Evolutionary conservation across 1,139 yeast genomes (phyloP).

Genomic region (Taphrina populina): DNA sequence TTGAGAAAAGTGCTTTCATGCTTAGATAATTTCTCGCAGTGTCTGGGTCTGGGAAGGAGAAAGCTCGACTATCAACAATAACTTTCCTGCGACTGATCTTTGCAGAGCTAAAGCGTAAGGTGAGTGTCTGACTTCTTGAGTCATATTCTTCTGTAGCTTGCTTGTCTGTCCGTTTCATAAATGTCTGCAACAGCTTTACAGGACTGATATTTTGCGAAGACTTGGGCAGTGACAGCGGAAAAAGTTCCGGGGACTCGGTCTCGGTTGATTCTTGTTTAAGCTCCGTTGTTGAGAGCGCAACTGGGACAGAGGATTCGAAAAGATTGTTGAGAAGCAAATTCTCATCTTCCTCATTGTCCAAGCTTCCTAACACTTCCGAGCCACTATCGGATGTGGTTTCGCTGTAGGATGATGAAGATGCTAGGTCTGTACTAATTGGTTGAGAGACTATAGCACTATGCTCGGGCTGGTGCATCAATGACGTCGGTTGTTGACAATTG

Average conservation of each 20-base stretch:
- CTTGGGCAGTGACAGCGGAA: constrained; percentile 20
- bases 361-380: background rate
- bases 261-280: background rate
- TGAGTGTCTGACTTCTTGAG: background rate
- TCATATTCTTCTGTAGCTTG: constrained; percentile 16
- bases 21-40: constrained; percentile 17
- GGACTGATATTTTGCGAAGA: constrained; percentile 24
- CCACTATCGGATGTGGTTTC: background rate
- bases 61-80: constrained; percentile 1
- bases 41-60: constrained; percentile 17
- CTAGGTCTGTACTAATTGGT: background rate
- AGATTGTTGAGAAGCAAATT: background rate
- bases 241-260: background rate
- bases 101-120: constrained; percentile 24
- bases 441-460: background rate
- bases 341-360: background rate
- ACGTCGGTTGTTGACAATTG: too few relatives aligned
- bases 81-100: constrained; percentile 12
- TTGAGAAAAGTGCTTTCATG: constrained; percentile 23
- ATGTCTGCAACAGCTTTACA: constrained; percentile 14
- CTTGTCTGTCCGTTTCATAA: constrained; percentile 23
- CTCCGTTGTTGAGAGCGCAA: background rate
- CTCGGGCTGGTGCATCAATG: too few relatives aligned
- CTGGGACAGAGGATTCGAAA: background rate
- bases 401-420: background rate